Evolutionary conservation across 495 filamentous ascomycete genomes (phyloP).

Genomic region (Amorphotheca resinae): DNA sequence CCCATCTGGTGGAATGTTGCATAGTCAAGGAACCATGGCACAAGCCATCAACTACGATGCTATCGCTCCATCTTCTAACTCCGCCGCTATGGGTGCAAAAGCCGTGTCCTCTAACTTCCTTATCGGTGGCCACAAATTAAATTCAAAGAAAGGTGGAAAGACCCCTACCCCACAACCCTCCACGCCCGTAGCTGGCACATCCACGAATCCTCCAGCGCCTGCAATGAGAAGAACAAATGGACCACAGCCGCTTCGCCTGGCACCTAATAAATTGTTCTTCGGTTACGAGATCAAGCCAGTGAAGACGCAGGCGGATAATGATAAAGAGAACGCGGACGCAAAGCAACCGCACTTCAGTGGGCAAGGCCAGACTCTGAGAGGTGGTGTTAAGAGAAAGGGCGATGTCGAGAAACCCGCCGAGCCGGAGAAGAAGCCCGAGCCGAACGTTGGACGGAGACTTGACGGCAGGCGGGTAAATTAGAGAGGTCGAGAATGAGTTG

Average conservation of each 20-base stretch:
- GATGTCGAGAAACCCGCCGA: conserved; percentile 8
- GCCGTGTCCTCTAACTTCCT: conserved; percentile 70
- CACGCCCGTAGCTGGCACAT: conserved; percentile 62
- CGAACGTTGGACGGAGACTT: conserved; percentile 8
- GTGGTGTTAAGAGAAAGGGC: conserved; percentile 41
- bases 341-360: conserved; percentile 71
- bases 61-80: conserved; percentile 68
- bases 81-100: conserved; percentile 45
- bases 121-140: conserved; percentile 62
- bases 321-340: conserved; percentile 46
- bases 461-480: conserved; percentile 11
- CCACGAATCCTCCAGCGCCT: conserved; percentile 39
- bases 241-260: conserved; percentile 74
- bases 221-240: conserved; percentile 50
- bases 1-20: conserved; percentile 58
- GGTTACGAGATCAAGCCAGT: conserved; percentile 86
- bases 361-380: conserved; percentile 72
- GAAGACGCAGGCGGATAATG: conserved; percentile 65
- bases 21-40: conserved; percentile 85
- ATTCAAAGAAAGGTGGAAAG: conserved; percentile 68
- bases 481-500: background rate
- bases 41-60: conserved; percentile 91
- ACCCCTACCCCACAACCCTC: conserved; percentile 66
- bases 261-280: conserved; percentile 87
- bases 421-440: conserved; percentile 10